Evolutionary conservation across 208 protist species (phyloP), one percentile per base, ranked within the genome.

Genomic region (Trypanosomatidae sp.): DNA sequence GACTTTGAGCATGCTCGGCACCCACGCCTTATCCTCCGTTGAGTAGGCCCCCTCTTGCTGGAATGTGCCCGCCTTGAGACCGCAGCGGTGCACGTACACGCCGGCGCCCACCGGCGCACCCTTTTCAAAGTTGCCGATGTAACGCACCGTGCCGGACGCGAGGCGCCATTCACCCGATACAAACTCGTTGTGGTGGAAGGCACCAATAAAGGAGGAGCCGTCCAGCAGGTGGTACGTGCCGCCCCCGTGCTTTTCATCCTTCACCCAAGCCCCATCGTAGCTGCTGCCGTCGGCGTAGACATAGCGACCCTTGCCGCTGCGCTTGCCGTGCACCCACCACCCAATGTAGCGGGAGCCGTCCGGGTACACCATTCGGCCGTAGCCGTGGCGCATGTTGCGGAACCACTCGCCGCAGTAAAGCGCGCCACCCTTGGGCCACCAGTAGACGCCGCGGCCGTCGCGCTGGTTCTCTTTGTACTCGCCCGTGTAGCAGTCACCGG

Each of bases 301-400:
- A 76, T 95, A 97, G 64, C 83, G 91, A 33, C 92, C 92, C 28
- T 75, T 71, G 36, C 92, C 92, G 67, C 81, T 83, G 59, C 94
- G 91, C 69, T 69, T 71, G 73, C 95, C 87, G 53, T 84, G 80
- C 39, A 74, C 64, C 93, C 93, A 97, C 13, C 50, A 39, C 9
- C 93, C 93, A 19, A 90, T 79, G 82, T 96, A 97, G 70, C 82
- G 84, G 19, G 85, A 91, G 47, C 91, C 90, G 74, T 95, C 92
- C 1, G 91, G 88, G 83, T 97, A 95, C 6, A 91, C 82, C 78
- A 95, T 95, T 52, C 90, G 87, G n/a, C 93, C 93, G 69, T 81
- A 74, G 36, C 91, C 93, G 70, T 94, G 87, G 10, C 92, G 91
- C 66, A 82, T 66, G 71, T 93, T 91, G 30, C 68, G 50, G 62